Percentiles rank a stretch among this genome's conserved stretches.
Evolutionary conservation across 1,139 yeast genomes (phyloP).

Genomic region (Blastobotrys illinoisensis): DNA sequence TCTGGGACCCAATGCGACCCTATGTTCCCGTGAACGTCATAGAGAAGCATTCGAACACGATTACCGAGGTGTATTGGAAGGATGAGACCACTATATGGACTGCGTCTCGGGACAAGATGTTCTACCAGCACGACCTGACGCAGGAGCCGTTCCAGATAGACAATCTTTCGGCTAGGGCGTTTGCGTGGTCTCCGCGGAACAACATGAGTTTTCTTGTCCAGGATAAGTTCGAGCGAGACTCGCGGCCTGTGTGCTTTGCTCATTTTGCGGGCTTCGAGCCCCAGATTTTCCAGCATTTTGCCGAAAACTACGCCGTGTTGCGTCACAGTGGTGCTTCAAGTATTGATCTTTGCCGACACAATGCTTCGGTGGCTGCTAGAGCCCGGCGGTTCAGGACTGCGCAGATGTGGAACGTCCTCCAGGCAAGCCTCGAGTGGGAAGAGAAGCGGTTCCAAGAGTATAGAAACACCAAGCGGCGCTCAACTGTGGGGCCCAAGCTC

Average conservation of each 20-base stretch:
- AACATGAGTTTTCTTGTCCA: conserved; percentile 44
- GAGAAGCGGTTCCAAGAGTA: conserved; percentile 20
- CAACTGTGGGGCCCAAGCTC: background rate
- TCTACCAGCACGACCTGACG: conserved; percentile 52
- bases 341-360: conserved; percentile 51
- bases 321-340: conserved; percentile 47
- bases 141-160: conserved; percentile 48
- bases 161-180: conserved; percentile 46
- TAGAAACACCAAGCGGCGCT: background rate
- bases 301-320: conserved; percentile 28
- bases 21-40: conserved; percentile 68
- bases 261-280: conserved; percentile 13
- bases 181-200: conserved; percentile 53
- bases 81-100: conserved; percentile 48
- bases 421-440: conserved; percentile 50
- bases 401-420: conserved; percentile 66
- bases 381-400: conserved; percentile 52
- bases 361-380: conserved; percentile 53
- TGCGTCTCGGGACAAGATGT: conserved; percentile 48
- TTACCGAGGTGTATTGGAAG: conserved; percentile 48
- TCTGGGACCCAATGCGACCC: conserved; percentile 70
- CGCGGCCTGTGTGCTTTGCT: conserved; percentile 11
- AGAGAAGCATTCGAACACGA: conserved; percentile 45
- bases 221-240: conserved; percentile 6
- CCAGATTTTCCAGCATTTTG: conserved; percentile 26